These are phyloP conservation scores for Aristolochia californica DNA, from an alignment of 164 flowering plant species.

Conservation along the genomic window DNA sequence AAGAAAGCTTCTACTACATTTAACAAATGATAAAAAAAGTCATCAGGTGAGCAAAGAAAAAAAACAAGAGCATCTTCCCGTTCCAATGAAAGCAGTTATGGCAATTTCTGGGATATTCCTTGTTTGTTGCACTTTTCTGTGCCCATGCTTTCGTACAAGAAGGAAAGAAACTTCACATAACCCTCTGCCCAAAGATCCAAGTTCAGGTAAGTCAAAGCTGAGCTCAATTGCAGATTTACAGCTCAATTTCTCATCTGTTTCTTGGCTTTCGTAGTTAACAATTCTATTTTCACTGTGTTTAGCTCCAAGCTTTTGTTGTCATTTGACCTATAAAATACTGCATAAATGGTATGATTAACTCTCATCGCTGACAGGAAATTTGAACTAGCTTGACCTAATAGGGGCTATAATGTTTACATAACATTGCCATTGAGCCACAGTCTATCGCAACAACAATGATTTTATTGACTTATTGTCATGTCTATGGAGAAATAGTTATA, in stretches of 20 bases:
- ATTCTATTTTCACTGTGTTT: not conserved
- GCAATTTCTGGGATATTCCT: slow-evolving; percentile 41
- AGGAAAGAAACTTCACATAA: slow-evolving; percentile 33
- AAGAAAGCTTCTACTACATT: slow-evolving; percentile 37
- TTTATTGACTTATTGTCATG: too few relatives aligned
- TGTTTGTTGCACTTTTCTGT: slow-evolving; percentile 44
- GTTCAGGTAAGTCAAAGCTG: slow-evolving; percentile 48
- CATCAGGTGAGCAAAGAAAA: slow-evolving; percentile 11
- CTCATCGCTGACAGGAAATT: too few relatives aligned
- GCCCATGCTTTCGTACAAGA: slow-evolving; percentile 52
- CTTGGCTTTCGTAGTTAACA: not conserved
- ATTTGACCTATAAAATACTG: not conserved
- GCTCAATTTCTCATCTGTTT: not conserved
- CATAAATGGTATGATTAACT: not conserved
- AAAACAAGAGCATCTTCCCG: too few relatives aligned
- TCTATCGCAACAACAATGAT: too few relatives aligned
- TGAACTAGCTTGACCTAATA: too few relatives aligned
- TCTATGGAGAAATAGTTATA: too few relatives aligned
- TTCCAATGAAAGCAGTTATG: slow-evolving; percentile 28
- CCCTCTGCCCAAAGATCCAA: slow-evolving; percentile 41
- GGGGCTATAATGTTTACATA: too few relatives aligned
- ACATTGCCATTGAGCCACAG: too few relatives aligned
- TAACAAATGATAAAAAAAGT: slow-evolving; percentile 13
- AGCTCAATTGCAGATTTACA: too few relatives aligned
- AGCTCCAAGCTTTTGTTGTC: not conserved